Base-by-base conservation (phyloP, 116 monocot species). In the Dioscorea cayenensis region DNA sequence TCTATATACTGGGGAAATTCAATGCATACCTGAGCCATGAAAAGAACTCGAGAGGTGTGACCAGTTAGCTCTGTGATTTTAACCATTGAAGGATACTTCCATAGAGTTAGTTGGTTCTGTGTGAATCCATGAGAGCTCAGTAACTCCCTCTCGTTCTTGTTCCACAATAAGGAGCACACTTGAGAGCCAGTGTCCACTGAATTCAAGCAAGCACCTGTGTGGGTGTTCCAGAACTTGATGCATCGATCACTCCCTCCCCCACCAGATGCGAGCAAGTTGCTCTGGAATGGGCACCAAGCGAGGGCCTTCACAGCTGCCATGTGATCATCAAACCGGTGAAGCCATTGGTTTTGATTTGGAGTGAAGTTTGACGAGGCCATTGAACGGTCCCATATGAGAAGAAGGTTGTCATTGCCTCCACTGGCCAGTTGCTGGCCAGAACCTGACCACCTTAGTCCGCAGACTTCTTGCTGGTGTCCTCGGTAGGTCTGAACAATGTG, bases 71-170 rank as follows among this genome's bases (percentile, higher is more conserved):
- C 78, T n/a, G 78, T 67, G 14, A 83, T 51, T 78, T 78, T 75
- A 19, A 60, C 68, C 78, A 83, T 75, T 1, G 75, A 75, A 5
- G 83, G 83, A 29, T 83, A 83, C 38, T 75, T 77, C 84, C 77
- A 80, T 38, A 84, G 36, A 20, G 71, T 81, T 20, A 80, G 38
- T 51, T 84, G 77, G 43, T 80, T 84, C 61, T 80, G 25, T 8
- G 7, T 63, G 29, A 66, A 84, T 2, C 80, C 84, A 74, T 80
- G 80, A 29, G 84, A 67, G 50, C 80, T 84, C 32, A 84, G 66
- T 12, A 84, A 27, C 75, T 85, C 81, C 27, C 51, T 60, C 49
- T 76, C 85, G 25, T 77, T 69, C 65, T 76, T 85, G 67, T 69
- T 85, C 81, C 85, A 85, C 1, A 78, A 29, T 9, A 85, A n/a